Evolutionary conservation across 129 eudicot genomes (phyloP).

Genomic region (Flaveria trinervia): DNA sequence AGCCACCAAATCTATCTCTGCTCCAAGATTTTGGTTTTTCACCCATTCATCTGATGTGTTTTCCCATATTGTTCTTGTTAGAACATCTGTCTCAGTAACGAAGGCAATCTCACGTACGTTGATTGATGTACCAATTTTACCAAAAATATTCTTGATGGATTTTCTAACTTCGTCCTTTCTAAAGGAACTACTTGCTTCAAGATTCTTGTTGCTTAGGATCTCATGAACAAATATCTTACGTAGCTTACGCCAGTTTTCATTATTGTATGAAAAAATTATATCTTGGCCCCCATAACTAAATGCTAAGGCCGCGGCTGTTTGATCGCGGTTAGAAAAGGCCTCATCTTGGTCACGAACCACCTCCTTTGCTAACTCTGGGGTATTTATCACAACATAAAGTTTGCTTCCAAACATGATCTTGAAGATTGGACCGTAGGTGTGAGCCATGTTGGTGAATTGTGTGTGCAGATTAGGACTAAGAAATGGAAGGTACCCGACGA

Average conservation of each 20-base stretch:
- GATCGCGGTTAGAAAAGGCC: constrained; percentile 5
- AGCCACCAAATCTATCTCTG: not conserved
- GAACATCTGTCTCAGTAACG: not conserved
- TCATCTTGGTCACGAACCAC: constrained; percentile 12
- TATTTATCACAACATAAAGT: not conserved
- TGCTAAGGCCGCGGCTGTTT: not conserved
- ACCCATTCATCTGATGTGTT: not conserved
- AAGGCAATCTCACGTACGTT: not conserved
- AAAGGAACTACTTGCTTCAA: not conserved
- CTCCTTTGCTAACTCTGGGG: not conserved
- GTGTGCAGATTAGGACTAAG: not conserved
- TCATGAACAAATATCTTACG: constrained; percentile 17
- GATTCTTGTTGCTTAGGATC: constrained; percentile 10
- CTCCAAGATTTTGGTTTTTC: not conserved
- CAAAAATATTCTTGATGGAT: not conserved
- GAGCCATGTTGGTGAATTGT: constrained; percentile 6
- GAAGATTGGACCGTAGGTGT: constrained; percentile 11
- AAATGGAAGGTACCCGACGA: constrained; percentile 10
- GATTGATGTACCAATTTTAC: not conserved
- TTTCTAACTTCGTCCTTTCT: not conserved
- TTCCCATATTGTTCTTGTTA: constrained; percentile 1
- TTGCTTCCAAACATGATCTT: constrained; percentile 4
- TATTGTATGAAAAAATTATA: not conserved
- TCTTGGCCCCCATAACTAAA: not conserved
- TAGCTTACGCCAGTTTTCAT: not conserved